Percentiles rank a stretch among this genome's conserved stretches.
phyloP scores from a whole-genome alignment of 208 protist genomes.

The Zelonia costaricensis region DNA sequence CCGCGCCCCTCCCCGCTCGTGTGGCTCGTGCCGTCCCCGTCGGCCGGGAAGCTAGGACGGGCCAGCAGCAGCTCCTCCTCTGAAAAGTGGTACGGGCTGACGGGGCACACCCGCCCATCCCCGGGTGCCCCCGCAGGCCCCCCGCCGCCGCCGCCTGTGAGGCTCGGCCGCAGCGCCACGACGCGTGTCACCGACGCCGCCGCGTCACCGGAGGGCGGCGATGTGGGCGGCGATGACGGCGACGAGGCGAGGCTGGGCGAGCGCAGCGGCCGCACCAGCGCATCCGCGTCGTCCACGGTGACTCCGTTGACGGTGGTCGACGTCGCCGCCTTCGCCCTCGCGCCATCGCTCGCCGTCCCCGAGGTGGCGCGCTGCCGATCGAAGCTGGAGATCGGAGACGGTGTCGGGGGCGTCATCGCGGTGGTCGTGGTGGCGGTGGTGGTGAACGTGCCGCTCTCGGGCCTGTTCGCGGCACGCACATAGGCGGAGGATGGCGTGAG shows the following conservation, averaged over 20 bases:
- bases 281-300: not conserved
- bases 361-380: not conserved
- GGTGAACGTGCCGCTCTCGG: not conserved
- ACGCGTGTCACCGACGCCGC: no score
- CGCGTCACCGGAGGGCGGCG: not conserved
- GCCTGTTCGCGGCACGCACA: not conserved
- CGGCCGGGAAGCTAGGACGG: not conserved
- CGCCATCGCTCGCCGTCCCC: not conserved
- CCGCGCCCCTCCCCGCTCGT: conserved; percentile 11
- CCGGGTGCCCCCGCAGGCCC: not conserved
- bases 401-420: no score
- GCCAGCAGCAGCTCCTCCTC: conserved; percentile 20
- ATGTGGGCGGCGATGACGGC: not conserved
- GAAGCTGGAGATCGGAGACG: not conserved
- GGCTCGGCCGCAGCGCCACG: not conserved
- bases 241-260: not conserved
- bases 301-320: conserved; percentile 2
- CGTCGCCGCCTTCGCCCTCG: not conserved
- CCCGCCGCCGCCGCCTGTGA: not conserved
- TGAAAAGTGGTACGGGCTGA: conserved; percentile 21
- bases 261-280: not conserved
- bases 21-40: conserved; percentile 6
- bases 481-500: not conserved
- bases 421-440: no score
- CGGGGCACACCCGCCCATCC: not conserved